These are phyloP conservation scores for Pleurotus tuber-regium DNA, from an alignment of 768 basidiomycete genomes.

Conservation along the genomic window DNA sequence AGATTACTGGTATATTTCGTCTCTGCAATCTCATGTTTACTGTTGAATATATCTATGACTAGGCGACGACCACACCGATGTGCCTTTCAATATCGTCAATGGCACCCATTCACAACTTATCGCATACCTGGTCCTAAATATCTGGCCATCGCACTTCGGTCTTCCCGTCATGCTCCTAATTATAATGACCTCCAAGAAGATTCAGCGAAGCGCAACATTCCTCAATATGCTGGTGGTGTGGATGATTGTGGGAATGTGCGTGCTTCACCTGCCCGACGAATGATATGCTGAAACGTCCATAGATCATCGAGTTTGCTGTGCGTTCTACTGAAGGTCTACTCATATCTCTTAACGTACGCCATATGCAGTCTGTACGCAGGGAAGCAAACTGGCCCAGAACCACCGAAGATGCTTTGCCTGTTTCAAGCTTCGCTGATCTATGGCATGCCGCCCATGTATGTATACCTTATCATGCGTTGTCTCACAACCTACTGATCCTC, in stretches of 20 bases:
- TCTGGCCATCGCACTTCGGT: conserved; percentile 49
- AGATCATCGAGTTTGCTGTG: conserved; percentile 42
- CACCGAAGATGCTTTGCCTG: conserved; percentile 39
- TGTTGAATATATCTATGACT: background rate
- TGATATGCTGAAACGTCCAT: background rate
- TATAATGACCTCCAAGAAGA: conserved; percentile 36
- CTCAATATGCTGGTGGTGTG: conserved; percentile 44
- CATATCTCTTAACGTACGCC: background rate
- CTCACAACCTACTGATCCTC: background rate
- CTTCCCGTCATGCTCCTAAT: conserved; percentile 42
- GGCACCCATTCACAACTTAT: conserved; percentile 39
- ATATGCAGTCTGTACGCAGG: conserved; percentile 31
- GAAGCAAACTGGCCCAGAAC: conserved; percentile 42
- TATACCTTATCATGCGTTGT: background rate
- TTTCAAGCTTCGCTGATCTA: conserved; percentile 47
- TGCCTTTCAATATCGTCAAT: conserved; percentile 35
- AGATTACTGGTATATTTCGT: background rate
- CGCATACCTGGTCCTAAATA: conserved; percentile 42
- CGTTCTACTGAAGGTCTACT: too few species aligned
- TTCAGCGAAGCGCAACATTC: conserved; percentile 46
- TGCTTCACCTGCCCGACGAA: background rate
- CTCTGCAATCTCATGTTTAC: background rate
- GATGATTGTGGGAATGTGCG: conserved; percentile 44
- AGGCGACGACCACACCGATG: background rate
- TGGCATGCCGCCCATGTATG: conserved; percentile 46